These are phyloP conservation scores for Takakia lepidozioides DNA, from an alignment of 225 moss, liverwort and hornwort genomes.

Conservation along the genomic window DNA sequence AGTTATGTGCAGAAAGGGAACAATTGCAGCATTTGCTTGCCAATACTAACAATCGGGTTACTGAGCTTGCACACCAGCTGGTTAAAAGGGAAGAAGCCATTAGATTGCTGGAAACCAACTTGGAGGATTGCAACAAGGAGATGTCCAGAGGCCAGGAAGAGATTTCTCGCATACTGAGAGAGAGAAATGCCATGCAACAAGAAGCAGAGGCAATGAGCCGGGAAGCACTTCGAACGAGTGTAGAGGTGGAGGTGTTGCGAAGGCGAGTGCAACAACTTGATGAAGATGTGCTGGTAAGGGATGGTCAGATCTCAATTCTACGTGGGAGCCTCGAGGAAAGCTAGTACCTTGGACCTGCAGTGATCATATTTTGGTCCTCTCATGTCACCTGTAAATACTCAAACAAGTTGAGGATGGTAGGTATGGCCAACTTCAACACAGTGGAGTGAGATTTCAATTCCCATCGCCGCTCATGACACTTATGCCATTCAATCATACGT, in stretches of 20 bases:
- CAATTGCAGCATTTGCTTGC: constrained; percentile 28
- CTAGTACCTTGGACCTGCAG: too few species aligned
- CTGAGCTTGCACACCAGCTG: constrained; percentile 38
- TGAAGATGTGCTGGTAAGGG: constrained; percentile 53
- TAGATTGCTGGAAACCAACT: constrained; percentile 12
- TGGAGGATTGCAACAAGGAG: constrained; percentile 25
- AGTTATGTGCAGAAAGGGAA: constrained; percentile 20
- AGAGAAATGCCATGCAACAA: constrained; percentile 47
- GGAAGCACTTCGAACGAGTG: constrained; percentile 50
- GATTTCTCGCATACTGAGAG: constrained; percentile 23
- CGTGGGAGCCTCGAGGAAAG: constrained; percentile 47
- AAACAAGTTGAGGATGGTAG: too few species aligned
- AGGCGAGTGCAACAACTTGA: constrained; percentile 59
- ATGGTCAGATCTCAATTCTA: constrained; percentile 58
- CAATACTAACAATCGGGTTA: constrained; percentile 14
- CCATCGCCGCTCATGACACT: too few species aligned
- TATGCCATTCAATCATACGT: too few species aligned
- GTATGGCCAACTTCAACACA: too few species aligned
- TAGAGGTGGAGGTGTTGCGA: constrained; percentile 50
- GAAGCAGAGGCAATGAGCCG: constrained; percentile 55
- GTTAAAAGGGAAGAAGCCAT: constrained; percentile 27
- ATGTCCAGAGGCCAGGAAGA: constrained; percentile 19
- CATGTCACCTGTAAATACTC: too few species aligned
- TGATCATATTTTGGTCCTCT: too few species aligned
- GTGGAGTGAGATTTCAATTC: too few species aligned